Evolutionary conservation across 2,329 filamentous ascomycete genomes (phyloP), one percentile per base, ranked within the genome.

Genomic region (Clonostachys rosea): DNA sequence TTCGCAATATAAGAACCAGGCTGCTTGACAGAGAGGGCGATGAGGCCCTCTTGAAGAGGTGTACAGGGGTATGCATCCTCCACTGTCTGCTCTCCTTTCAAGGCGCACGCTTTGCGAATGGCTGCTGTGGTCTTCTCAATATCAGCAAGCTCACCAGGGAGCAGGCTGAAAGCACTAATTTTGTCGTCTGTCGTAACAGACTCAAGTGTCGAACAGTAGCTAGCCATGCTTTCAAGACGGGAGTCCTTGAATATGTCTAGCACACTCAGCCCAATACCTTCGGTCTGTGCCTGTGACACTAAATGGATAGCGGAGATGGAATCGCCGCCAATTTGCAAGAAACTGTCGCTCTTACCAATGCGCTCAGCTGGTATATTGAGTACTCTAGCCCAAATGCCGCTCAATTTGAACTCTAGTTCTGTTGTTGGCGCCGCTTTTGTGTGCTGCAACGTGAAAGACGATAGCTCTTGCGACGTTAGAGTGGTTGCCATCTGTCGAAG

Each of bases 281-380:
- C 41, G 13, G 49, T 34, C 5, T 44, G 47, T 7, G 47, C 47
- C 4, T 35, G 39, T 7, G 43, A 46, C 30, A 52, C 50, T 13
- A 52, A 33, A 20, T 44, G 42, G 24, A 55, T 55, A 16, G 51
- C 51, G 24, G 40, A 44, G 33, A 55, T 48, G 8, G 53, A 55
- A 75, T 81, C n/a, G 52, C 46, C 2, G 69, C 69, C 1, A 69
- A 70, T 43, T 6, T 41, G 45, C 10, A 52, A 24, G 46, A 52
- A 55, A 17, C 33, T 42, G 16, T 55, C 65, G 5, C 70, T 62
- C 3, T 59, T 47, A 5, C 64, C 62, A 30, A 44, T 44, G 3
- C 11, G 18, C 5, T 44, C 33, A 2, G 30, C 10, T 4, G 18
- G 24, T 16, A 47, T 10, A 7, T 39, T 30, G 16, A 67, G 55